Base-by-base conservation (phyloP, 2,329 filamentous ascomycete species). In the Neopestalotiopsis clavispora region DNA sequence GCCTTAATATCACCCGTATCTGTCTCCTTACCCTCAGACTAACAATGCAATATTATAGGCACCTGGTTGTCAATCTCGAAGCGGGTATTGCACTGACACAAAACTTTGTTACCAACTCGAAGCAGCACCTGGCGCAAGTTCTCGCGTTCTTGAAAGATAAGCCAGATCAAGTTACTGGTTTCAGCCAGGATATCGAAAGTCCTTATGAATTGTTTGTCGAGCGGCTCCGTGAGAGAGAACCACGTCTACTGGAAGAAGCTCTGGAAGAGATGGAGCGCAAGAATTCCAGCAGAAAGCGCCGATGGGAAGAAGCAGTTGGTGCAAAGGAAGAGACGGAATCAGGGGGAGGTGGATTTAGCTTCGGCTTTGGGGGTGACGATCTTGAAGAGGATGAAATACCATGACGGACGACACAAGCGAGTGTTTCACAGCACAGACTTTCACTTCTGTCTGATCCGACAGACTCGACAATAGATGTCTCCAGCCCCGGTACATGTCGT, bases 21-120 rank as follows among this genome's bases (percentile, higher is more conserved):
- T 57, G 12, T 56, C 20, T 13, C 52, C 23, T 40, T 30, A 6
- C 28, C 63, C 32, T 59, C 30, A 42, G 49, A 32, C 64, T 34
- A 14, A 59, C 34, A 42, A 38, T 9, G 45, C 45, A 57, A 38
- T 57, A 23, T 10, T 40, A 14, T 49, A 70, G 69, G 91, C 95
- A 98, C 84, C 84, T 98, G 40, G 96, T 98, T 10, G 91, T 98
- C 60, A 98, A 98, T 76, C 83, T 97, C 1, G 92, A 94, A 74
- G 86, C 89, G 13, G 92, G 93, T 58, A 92, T 98, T 71, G 96
- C 95, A 4, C 86, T 98, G 72, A 98, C 95, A 7, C 95, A 98
- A 78, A 98, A 98, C 78, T 98, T 98, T 77, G 93, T 98, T 13
- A 95, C 96, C 52, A 83, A 84, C 70, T 90, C 89, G 4, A 92